Evolutionary conservation across 257 asterid genomes (phyloP).

Genomic region (Voacanga thouarsii): DNA sequence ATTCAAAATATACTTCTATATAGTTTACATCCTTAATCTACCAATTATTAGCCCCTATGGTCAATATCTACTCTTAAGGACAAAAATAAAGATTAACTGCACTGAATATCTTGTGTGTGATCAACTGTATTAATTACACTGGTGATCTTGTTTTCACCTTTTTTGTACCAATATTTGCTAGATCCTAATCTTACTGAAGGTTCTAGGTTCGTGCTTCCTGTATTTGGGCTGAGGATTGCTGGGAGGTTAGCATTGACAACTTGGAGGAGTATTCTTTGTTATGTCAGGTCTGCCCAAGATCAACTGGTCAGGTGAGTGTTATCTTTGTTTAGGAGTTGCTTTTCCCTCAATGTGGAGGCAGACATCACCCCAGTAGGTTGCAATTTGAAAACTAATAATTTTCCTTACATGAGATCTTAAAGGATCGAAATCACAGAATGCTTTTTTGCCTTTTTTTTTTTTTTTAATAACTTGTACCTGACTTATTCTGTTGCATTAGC

Average conservation of each 20-base stretch:
- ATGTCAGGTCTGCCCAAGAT: constrained; percentile 44
- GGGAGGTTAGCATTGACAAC: constrained; percentile 51
- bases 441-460: constrained; percentile 1
- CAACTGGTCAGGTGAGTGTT: constrained; percentile 47
- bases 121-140: neutral
- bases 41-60: neutral
- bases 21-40: neutral
- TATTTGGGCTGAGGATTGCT: constrained; percentile 47
- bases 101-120: neutral
- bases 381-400: neutral
- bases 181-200: constrained; percentile 14
- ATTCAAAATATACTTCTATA: neutral
- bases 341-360: neutral
- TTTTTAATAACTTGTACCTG: constrained; percentile 14
- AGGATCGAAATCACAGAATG: neutral
- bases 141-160: neutral
- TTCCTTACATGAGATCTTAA: neutral
- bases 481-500: constrained; percentile 32
- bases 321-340: neutral
- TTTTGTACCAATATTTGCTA: constrained; percentile 8
- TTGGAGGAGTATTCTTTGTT: constrained; percentile 47
- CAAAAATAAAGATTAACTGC: neutral
- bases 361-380: neutral
- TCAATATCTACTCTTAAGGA: neutral
- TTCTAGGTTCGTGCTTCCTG: constrained; percentile 75